Evolutionary conservation across 2,329 filamentous ascomycete species (phyloP).

Genomic region (Zymoseptoria brevis): DNA sequence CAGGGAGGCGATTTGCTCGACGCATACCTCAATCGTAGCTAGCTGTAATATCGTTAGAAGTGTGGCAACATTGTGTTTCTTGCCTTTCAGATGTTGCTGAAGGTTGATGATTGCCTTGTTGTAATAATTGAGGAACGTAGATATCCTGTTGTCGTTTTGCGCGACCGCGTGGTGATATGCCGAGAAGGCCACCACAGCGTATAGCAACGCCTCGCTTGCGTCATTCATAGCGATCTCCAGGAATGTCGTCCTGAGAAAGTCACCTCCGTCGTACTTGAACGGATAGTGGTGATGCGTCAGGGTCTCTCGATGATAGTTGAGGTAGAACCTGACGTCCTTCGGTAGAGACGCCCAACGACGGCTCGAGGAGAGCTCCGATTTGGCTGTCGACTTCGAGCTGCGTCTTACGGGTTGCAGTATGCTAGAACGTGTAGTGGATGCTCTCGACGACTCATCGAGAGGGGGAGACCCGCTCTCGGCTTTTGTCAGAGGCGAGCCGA

Average conservation of each 20-base stretch:
- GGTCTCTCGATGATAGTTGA: slow-evolving; percentile 69
- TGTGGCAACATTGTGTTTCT: slow-evolving; percentile 64
- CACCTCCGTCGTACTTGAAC: slow-evolving; percentile 59
- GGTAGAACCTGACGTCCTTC: slow-evolving; percentile 66
- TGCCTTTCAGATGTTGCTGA: slow-evolving; percentile 60
- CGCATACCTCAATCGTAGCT: slow-evolving; percentile 78
- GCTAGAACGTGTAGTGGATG: slow-evolving; percentile 35
- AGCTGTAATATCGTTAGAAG: slow-evolving; percentile 84
- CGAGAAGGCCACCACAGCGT: slow-evolving; percentile 79
- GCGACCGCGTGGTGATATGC: slow-evolving; percentile 75
- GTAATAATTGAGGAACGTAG: slow-evolving; percentile 81
- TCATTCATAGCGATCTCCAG: slow-evolving; percentile 65
- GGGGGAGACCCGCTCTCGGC: slow-evolving; percentile 12
- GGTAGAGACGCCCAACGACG: slow-evolving; percentile 26
- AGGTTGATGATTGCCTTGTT: slow-evolving; percentile 77
- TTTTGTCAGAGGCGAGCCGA: slow-evolving; percentile 31
- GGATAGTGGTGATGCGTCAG: slow-evolving; percentile 79
- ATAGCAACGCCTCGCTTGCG: slow-evolving; percentile 62
- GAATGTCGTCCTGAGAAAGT: slow-evolving; percentile 67
- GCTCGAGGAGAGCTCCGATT: slow-evolving; percentile 19
- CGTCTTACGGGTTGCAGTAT: slow-evolving; percentile 15
- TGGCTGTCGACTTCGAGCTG: slow-evolving; percentile 16
- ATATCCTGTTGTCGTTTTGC: slow-evolving; percentile 62
- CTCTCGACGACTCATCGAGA: slow-evolving; percentile 40
- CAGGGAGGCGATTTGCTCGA: background rate